Evolutionary conservation across 805 yeast genomes (phyloP), one percentile per base, ranked within the genome.

Genomic region (Yueomyces sinensis): DNA sequence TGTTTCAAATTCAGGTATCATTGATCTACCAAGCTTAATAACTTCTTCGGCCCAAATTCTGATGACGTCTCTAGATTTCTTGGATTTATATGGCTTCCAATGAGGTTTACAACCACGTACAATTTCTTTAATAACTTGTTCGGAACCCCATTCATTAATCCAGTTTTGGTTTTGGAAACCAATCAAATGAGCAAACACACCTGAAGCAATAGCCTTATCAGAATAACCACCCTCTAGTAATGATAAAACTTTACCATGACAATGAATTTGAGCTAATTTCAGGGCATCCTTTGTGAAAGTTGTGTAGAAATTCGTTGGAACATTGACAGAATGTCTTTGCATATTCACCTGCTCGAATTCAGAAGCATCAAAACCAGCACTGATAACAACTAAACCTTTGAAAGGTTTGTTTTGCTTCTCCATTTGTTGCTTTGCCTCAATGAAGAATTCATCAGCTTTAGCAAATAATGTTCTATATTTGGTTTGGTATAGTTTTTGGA

Each of bases 281-380:
- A 75, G 72, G 1, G 80, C 76, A 52, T 82, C 94, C 27, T 66
- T 64, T 4, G 93, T 76, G 48, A 82, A 82, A 29, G 65, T 66
- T 15, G 81, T 68, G 51, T 77, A 82, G 48, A 83, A 82, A 15
- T 77, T 70, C 0, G 93, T 81, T 3, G 94, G 94, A 9, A 82
- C 84, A 46, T 77, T 75, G 18, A 79, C 82, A 0, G 74, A 73
- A 52, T 83, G 94, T 35, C 94, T 63, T 55, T 82, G 94, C 94
- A 82, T 83, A 33, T 76, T 71, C n/a, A 72, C 72, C 38, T 75
- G 76, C 50, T 82, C 94, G 53, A 70, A 76, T 50, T 82, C 94
- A 14, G 82, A 74, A 2, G 91, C 93, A 58, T 82, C 94, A 52
- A 82, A 83, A 2, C 94, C 94, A 0, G 94, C 87, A 30, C 93